phyloP scores from a whole-genome alignment of 2,329 filamentous ascomycete genomes.

The Incumbomyces delicatus region DNA sequence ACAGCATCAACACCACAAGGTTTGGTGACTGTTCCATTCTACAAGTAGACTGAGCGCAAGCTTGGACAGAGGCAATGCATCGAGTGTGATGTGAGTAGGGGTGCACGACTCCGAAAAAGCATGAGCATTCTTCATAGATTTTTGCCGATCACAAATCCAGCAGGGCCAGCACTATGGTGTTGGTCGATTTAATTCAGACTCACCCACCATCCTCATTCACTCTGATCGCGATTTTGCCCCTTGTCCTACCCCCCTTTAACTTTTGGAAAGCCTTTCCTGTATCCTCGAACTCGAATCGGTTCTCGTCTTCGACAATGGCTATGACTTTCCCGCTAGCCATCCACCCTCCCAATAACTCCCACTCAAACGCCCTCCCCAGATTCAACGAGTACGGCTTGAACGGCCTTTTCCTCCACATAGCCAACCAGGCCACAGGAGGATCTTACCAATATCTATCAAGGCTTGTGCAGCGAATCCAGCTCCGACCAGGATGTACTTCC shows the following conservation, averaged over 20 bases:
- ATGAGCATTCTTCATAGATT: no score
- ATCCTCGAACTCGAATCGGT: slow-evolving; percentile 44
- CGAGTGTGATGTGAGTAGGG: no score
- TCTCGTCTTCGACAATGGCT: slow-evolving; percentile 42
- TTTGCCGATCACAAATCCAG: no score
- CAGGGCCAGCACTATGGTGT: no score
- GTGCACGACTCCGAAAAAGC: no score
- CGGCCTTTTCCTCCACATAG: slow-evolving; percentile 40
- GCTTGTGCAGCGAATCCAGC: not conserved
- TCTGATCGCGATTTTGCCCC: slow-evolving; percentile 24
- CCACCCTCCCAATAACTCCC: slow-evolving; percentile 48
- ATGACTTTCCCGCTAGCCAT: slow-evolving; percentile 49
- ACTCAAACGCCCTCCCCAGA: no score
- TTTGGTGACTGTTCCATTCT: no score
- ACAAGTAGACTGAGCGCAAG: no score
- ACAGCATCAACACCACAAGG: no score
- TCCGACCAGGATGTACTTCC: slow-evolving; percentile 45
- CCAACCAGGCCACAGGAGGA: slow-evolving; percentile 31
- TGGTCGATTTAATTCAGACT: no score
- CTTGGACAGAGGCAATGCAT: no score
- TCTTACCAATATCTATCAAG: slow-evolving; percentile 24
- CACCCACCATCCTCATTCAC: slow-evolving; percentile 2
- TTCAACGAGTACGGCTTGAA: no score
- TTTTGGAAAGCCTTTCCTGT: slow-evolving; percentile 1
- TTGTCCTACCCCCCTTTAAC: slow-evolving; percentile 35